Percentiles rank a stretch among this genome's conserved stretches.
Conservation (phyloP, 106 monocot species). For the Triglochin maritima region DNA sequence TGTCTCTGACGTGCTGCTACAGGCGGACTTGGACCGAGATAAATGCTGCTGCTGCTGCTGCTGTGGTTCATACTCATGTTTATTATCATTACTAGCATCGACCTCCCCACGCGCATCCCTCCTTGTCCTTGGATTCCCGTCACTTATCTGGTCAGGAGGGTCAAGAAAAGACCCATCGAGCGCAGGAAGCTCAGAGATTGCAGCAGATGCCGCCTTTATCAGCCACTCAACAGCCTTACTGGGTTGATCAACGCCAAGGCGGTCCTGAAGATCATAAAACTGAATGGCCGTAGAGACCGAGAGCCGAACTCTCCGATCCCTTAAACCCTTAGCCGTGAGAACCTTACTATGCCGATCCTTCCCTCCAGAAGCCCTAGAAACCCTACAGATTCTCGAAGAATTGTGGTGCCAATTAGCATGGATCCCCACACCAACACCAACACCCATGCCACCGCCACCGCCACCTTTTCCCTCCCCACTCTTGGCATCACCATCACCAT, state of each 20-base stretch:
- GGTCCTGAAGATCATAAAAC: constrained; percentile 96
- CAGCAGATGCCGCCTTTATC: constrained; percentile 61
- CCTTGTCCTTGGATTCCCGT: neutral
- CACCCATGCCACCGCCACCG: constrained; percentile 1
- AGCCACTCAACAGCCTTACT: constrained; percentile 99
- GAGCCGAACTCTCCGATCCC: constrained; percentile 83
- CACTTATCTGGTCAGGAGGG: constrained; percentile 1
- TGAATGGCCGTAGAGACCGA: constrained; percentile 98
- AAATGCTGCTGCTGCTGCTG: constrained; percentile 29
- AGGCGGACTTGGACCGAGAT: constrained; percentile 42
- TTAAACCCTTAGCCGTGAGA: constrained; percentile 68
- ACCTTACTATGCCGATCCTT: constrained; percentile 99
- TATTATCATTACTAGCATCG: constrained; percentile 2
- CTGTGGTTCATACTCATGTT: constrained; percentile 4
- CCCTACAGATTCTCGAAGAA: constrained; percentile 69
- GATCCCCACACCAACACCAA: neutral
- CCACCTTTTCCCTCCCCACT: constrained; percentile 2
- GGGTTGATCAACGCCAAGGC: constrained; percentile 89
- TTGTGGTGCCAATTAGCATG: constrained; percentile 34
- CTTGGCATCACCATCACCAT: constrained; percentile 15
- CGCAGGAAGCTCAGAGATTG: constrained; percentile 66
- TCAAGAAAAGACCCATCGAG: constrained; percentile 43
- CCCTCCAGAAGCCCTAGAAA: constrained; percentile 89
- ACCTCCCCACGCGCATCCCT: neutral
- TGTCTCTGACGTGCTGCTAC: constrained; percentile 90